phyloP scores from a whole-genome alignment of 2,329 filamentous ascomycete genomes.

The Ophiostoma sp. region DNA sequence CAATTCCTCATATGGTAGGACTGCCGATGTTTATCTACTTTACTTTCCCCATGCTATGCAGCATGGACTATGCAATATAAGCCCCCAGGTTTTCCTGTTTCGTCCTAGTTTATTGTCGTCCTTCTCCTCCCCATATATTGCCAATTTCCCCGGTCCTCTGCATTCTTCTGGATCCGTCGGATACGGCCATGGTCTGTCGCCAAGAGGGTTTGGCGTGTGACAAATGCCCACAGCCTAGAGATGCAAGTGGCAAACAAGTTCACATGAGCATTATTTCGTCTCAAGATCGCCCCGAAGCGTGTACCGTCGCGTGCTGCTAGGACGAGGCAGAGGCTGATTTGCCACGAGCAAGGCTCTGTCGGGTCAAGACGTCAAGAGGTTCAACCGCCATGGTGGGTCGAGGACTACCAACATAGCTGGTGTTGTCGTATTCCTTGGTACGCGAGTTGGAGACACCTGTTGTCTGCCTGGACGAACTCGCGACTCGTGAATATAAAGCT shows the following conservation, averaged over 20 bases:
- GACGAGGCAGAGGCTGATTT: background rate
- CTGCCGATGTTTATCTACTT: background rate
- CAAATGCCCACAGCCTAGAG: background rate
- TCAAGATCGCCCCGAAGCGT: background rate
- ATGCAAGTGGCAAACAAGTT: too few relatives aligned
- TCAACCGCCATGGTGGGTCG: background rate
- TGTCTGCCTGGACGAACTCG: too few relatives aligned
- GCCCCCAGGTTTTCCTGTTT: background rate
- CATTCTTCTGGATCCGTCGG: background rate
- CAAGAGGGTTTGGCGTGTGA: background rate
- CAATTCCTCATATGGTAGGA: too few relatives aligned
- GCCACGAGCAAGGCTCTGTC: background rate
- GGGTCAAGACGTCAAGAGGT: constrained; percentile 7
- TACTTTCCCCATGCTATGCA: background rate
- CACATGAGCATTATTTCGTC: background rate
- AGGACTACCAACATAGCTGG: background rate
- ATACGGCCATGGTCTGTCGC: background rate
- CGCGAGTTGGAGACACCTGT: too few relatives aligned
- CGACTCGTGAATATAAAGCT: too few relatives aligned
- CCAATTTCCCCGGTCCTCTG: background rate
- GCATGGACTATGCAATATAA: too few relatives aligned
- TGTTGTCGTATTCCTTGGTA: too few relatives aligned
- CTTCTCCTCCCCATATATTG: constrained; percentile 2
- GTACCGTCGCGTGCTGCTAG: background rate
- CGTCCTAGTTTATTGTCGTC: background rate